Base-by-base conservation (phyloP, 768 basidiomycete genomes). In the Pleurotus ostreatus region DNA sequence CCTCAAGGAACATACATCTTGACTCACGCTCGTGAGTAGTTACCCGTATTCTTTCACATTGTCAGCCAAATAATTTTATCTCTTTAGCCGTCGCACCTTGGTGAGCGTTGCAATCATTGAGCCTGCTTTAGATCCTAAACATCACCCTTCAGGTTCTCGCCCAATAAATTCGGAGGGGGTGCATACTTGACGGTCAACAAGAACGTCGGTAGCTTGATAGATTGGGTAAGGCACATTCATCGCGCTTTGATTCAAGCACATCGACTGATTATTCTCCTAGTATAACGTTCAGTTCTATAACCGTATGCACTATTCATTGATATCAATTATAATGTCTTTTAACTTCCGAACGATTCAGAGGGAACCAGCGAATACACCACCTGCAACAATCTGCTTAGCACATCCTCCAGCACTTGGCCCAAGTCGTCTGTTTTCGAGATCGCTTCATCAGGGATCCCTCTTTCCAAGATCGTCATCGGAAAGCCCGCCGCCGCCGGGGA, bases 381-480 rank as follows among this genome's bases (percentile, higher is more conserved):
- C 4, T 79, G 78, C 59, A 20, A 58, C 16, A 72, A 70, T n/a
- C 72, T 84, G 11, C 61, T 81, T 26, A 34, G 15, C 16, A 16
- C 22, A n/a, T 25, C 34, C 1, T 78, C 79, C 5, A 66, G 68
- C 15, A 58, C 66, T 2, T 83, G 76, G 76, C 84, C 83, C 3
- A 55, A 75, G 37, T 72, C 78, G 0, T 73, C 81, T 0, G 67
- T 68, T 18, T 73, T 78, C 62, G 69, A 78, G 61, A 76, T 78
- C 46, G 72, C 74, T 34, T 74, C 72, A 0, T 71, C 68, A 26
- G 80, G 80, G 22, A 74, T 84, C 2, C 56, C 66, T 2, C 61
- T 77, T 13, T 61, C 77, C 65, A 85, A 85, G 66, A 69, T 85
- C 38, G 76, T 85, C 57, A 79, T 86, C 57, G 83, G 83, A 15